These are phyloP conservation scores for Pichia insulana DNA, from an alignment of 805 yeast species.

Conservation along the genomic window DNA sequence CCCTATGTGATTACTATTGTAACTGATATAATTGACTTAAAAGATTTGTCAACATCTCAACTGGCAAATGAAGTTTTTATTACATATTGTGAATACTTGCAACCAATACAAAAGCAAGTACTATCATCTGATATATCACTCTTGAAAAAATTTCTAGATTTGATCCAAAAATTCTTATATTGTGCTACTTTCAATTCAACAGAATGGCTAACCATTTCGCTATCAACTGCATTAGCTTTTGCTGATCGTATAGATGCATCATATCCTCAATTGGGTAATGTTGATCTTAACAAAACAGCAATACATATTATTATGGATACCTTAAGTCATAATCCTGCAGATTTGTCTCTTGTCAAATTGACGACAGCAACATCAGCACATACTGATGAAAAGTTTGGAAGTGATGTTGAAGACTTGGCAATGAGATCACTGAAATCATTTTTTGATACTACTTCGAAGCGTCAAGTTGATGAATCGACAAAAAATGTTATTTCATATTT, in stretches of 20 bases:
- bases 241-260: constrained; percentile 23
- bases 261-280: constrained; percentile 12
- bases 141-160: constrained; percentile 30
- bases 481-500: constrained; percentile 41
- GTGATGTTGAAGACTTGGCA: constrained; percentile 13
- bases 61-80: constrained; percentile 28
- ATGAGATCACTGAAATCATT: constrained; percentile 42
- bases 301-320: constrained; percentile 33
- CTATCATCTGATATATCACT: constrained; percentile 40
- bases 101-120: constrained; percentile 20
- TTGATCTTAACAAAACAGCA: constrained; percentile 22
- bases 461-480: constrained; percentile 52
- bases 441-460: constrained; percentile 55
- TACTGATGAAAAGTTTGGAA: background rate
- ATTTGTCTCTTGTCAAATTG: constrained; percentile 15
- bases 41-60: constrained; percentile 57
- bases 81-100: constrained; percentile 22
- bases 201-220: constrained; percentile 40
- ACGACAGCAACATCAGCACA: background rate
- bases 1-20: constrained; percentile 56
- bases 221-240: constrained; percentile 33
- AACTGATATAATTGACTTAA: constrained; percentile 38
- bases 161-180: constrained; percentile 19
- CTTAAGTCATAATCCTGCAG: constrained; percentile 18
- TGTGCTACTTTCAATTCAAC: constrained; percentile 19